Percentiles rank a stretch among this genome's conserved stretches.
Conservation (phyloP, 2,329 filamentous ascomycete genomes). For the Chaetomiaceae sp. region DNA sequence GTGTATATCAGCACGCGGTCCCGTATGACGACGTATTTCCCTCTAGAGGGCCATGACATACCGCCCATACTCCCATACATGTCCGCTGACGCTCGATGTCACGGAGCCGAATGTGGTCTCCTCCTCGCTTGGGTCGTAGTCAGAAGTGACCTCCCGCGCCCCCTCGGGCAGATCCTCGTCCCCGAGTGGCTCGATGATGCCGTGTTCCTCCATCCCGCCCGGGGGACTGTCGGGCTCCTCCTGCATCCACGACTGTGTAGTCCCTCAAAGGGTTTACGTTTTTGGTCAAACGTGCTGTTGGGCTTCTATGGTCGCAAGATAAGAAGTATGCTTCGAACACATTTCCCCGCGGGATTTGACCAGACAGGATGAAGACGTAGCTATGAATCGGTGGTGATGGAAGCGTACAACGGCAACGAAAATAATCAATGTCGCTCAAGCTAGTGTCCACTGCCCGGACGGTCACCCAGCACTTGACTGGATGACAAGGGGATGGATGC, state of each 20-base stretch:
- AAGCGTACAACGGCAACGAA: too few species aligned
- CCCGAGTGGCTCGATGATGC: conserved; percentile 19
- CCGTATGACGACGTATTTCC: neutral
- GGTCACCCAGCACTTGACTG: too few species aligned
- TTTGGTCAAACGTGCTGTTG: neutral
- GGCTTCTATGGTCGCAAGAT: neutral
- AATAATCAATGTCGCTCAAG: too few species aligned
- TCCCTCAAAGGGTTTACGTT: neutral
- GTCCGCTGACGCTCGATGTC: conserved; percentile 27
- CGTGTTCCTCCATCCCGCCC: conserved; percentile 24
- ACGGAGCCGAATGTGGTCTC: conserved; percentile 27
- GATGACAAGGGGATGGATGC: too few species aligned
- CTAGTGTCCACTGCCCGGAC: too few species aligned
- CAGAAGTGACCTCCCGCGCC: conserved; percentile 23
- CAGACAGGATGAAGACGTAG: too few species aligned
- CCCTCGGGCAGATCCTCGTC: conserved; percentile 16
- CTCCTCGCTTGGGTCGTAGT: conserved; percentile 26
- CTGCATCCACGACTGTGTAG: conserved; percentile 11
- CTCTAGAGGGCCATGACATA: conserved; percentile 5
- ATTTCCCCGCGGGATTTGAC: neutral
- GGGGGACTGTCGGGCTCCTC: neutral
- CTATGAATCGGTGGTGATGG: too few species aligned
- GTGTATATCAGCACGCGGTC: neutral
- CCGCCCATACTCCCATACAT: conserved; percentile 31
- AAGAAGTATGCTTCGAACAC: neutral